A percentile compares a stretch with the other conserved stretches of the same genome.
Conservation (phyloP, 345 rosid genomes). For the Gossypium raimondii region DNA sequence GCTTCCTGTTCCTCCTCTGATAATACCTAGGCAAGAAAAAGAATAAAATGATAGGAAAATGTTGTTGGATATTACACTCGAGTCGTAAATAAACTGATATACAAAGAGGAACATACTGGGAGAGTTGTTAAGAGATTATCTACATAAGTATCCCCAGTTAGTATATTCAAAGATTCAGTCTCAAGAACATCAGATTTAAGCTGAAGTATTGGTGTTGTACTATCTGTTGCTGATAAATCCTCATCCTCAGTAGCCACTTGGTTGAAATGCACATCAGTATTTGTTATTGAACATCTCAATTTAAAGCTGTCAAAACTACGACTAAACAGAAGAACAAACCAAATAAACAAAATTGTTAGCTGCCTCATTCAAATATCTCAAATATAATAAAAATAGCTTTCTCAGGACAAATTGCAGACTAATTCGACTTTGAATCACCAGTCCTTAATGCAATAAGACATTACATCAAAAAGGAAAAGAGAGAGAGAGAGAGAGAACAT, state of each 20-base stretch:
- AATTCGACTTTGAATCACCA: constrained; percentile 3
- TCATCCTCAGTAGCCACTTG: constrained; percentile 47
- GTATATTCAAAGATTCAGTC: constrained; percentile 55
- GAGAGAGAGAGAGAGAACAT: background rate
- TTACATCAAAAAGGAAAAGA: background rate
- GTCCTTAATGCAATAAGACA: background rate
- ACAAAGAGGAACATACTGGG: constrained; percentile 49
- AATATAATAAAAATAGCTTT: background rate
- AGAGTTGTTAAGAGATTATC: constrained; percentile 67
- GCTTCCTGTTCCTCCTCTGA: constrained; percentile 83
- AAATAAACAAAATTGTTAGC: background rate
- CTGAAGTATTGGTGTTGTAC: constrained; percentile 57
- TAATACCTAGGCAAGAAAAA: constrained; percentile 50
- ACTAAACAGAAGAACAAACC: constrained; percentile 10
- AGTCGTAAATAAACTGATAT: background rate
- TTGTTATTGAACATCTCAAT: constrained; percentile 55
- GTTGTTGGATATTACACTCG: background rate
- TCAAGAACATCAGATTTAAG: constrained; percentile 52
- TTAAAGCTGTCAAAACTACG: constrained; percentile 47
- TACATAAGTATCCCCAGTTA: constrained; percentile 50
- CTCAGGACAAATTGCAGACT: background rate
- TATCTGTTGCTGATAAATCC: constrained; percentile 34
- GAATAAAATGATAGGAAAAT: constrained; percentile 11
- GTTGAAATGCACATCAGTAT: constrained; percentile 48
- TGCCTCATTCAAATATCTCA: background rate